Conservation (phyloP, 2,329 filamentous ascomycete genomes). For the Dactylonectria estremocensis region DNA sequence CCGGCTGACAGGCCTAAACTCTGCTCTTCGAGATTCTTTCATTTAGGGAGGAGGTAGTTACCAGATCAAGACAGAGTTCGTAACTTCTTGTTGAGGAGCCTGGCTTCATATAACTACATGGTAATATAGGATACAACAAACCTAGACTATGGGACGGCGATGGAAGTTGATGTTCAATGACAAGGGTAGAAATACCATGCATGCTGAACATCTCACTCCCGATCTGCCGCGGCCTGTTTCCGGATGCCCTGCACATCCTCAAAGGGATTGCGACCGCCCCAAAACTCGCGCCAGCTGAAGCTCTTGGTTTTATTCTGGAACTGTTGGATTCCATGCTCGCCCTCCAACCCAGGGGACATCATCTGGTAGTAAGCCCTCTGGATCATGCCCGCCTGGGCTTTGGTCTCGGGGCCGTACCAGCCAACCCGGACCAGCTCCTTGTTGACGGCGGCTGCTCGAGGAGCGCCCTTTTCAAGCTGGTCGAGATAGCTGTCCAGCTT, state of each 20-base stretch:
- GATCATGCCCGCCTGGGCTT: slow-evolving; percentile 9
- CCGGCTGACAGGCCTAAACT: too few species aligned
- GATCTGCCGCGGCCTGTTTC: too few species aligned
- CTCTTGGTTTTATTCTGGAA: slow-evolving; percentile 21
- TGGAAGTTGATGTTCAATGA: too few species aligned
- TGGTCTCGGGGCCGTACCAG: slow-evolving; percentile 15
- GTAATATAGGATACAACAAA: too few species aligned
- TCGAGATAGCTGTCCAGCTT: slow-evolving; percentile 11
- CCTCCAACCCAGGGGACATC: slow-evolving; percentile 26
- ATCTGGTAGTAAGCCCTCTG: slow-evolving; percentile 12
- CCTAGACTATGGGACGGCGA: too few species aligned
- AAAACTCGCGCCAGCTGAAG: slow-evolving; percentile 6
- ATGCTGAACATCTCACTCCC: too few species aligned
- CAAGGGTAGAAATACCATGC: too few species aligned
- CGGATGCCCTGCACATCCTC: not conserved
- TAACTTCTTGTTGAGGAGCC: too few species aligned
- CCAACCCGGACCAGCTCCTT: slow-evolving; percentile 22
- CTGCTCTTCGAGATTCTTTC: too few species aligned
- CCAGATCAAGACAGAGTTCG: too few species aligned
- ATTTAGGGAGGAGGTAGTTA: too few species aligned
- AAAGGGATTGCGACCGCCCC: slow-evolving; percentile 3
- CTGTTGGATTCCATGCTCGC: slow-evolving; percentile 23
- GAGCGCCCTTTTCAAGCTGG: slow-evolving; percentile 24
- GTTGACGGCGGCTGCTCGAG: slow-evolving; percentile 23
- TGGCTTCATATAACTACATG: too few species aligned